Evolutionary conservation across 352 stramenopile species (phyloP), one percentile per base, ranked within the genome.

Genomic region (Phytophthora palmivora): DNA sequence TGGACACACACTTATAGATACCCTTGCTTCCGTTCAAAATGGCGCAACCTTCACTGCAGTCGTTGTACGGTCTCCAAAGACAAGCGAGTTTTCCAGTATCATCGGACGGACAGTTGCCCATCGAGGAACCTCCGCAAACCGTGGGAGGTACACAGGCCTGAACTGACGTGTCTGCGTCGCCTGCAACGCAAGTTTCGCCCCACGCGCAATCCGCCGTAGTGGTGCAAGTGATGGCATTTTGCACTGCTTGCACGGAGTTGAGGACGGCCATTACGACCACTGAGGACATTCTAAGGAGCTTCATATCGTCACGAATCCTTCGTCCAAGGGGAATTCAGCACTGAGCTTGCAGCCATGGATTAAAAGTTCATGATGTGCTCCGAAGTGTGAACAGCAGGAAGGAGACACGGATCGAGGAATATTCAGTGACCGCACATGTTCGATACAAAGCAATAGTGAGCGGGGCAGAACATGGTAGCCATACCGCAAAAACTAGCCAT

Each of bases 1-100:
- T 62, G 14, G 82, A 90, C 34, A 95, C 83, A 49, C 84, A 95
- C 55, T 92, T 94, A 72, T 94, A 94, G 45, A 92, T 86, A 42
- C 84, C 86, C 32, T 46, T 69, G 46, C 58, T 70, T 3, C 65
- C 65, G 26, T 73, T 55, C 48, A 73, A 48, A 33, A 73, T 49
- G 9, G 65, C 65, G 30, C 65, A 73, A 28, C 65, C 65, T 16
- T 39, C 59, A 2, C 33, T 73, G 43, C 59, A 73, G 37, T 73
- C 59, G 16, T 61, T 30, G 43, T 33, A 50, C 16, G 58, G 52
- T 61, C 61, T 56, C 72, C 77, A 86, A 53, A 91, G 56, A 84
- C 87, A 94, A 39, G 83, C 82, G 34, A 95, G 70, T 60, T 89
- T 79, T 9, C 84, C 87, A 41, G 63, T 87, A 24, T 67, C 62